Evolutionary conservation across 2,329 filamentous ascomycete genomes (phyloP).

Genomic region (Biscogniauxia mediterranea): DNA sequence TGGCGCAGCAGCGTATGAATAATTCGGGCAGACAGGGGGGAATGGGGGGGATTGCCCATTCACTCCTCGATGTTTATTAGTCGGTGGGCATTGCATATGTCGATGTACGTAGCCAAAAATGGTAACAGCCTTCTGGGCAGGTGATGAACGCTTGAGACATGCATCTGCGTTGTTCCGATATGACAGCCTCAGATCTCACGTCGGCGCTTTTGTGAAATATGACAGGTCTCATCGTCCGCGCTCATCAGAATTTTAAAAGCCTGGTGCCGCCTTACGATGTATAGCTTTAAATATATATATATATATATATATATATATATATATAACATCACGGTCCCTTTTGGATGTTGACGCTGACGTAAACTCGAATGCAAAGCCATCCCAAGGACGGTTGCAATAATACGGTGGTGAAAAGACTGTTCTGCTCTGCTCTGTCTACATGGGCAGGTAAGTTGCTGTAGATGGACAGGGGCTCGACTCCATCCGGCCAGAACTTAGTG

Average conservation of each 20-base stretch:
- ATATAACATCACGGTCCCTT: neutral
- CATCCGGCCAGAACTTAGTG: neutral
- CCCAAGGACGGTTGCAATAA: neutral
- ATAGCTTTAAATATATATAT: too few relatives aligned
- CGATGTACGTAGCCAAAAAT: constrained; percentile 23
- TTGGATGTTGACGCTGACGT: constrained; percentile 11
- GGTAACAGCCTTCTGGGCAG: constrained; percentile 24
- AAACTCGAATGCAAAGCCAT: constrained; percentile 5
- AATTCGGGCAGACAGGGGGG: neutral
- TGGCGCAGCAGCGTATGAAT: neutral
- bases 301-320: too few relatives aligned
- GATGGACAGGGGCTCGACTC: neutral
- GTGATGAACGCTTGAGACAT: constrained; percentile 27
- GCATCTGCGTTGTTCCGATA: constrained; percentile 31
- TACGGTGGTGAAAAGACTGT: neutral
- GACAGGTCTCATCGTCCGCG: constrained; percentile 25
- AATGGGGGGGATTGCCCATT: neutral
- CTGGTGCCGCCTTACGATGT: constrained; percentile 1
- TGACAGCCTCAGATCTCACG: constrained; percentile 26
- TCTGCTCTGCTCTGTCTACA: neutral
- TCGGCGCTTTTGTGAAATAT: constrained; percentile 21
- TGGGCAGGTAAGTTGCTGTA: neutral
- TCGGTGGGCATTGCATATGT: constrained; percentile 6
- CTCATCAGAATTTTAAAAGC: constrained; percentile 15
- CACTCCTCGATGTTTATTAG: neutral